phyloP scores from a whole-genome alignment of 352 stramenopile genomes.

The Phytophthora aleatoria region DNA sequence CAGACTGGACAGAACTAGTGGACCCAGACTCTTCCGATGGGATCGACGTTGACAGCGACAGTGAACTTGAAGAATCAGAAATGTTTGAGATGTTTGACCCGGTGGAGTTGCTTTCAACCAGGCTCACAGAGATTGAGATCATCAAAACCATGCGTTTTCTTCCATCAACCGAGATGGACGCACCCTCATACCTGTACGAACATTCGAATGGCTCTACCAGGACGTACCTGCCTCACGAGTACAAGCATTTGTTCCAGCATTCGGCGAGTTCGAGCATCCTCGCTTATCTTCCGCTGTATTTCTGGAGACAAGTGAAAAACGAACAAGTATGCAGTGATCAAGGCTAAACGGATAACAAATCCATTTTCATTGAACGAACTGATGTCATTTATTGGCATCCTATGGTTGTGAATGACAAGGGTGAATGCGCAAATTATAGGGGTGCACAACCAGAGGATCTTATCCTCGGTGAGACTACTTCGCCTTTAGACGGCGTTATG shows the following conservation, averaged over 20 bases:
- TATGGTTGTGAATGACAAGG: background rate
- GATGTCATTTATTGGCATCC: background rate
- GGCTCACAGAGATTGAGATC: background rate
- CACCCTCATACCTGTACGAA: background rate
- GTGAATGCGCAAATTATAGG: background rate
- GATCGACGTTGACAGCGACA: background rate
- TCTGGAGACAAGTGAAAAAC: background rate
- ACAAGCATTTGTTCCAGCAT: background rate
- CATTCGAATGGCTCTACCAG: background rate
- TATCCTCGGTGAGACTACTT: background rate
- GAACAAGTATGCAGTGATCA: background rate
- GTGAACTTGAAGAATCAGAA: background rate
- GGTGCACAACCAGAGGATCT: background rate
- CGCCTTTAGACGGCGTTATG: background rate
- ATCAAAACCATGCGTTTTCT: background rate
- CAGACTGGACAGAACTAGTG: background rate
- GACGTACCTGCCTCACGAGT: background rate
- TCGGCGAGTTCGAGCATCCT: background rate
- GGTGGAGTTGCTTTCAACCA: background rate
- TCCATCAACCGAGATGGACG: background rate
- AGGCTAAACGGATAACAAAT: background rate
- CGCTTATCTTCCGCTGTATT: background rate
- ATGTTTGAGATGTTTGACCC: background rate
- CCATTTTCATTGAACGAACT: background rate
- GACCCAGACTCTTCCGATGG: background rate